A percentile compares a stretch with the other conserved stretches of the same genome.
These are phyloP conservation scores for Lichtheimia ramosa DNA, from an alignment of 371 early-diverging fungal genomes.

Conservation along the genomic window DNA sequence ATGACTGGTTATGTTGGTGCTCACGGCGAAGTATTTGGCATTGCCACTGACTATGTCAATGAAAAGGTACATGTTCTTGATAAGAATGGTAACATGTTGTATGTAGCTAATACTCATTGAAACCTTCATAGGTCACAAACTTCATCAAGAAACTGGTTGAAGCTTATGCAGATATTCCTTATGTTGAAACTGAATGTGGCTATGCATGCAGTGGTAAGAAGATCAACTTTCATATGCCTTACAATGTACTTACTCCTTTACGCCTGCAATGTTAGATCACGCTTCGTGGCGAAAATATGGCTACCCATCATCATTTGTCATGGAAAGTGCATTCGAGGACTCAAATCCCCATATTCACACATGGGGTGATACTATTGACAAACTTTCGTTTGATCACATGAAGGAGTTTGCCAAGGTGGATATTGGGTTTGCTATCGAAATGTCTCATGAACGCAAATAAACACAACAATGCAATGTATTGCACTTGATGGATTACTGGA, in stretches of 20 bases:
- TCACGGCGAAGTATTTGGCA: slow-evolving; percentile 71
- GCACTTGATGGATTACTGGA: too few species aligned
- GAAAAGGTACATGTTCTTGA: slow-evolving; percentile 23
- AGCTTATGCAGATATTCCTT: slow-evolving; percentile 55
- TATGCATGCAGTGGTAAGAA: slow-evolving; percentile 57
- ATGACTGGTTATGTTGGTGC: slow-evolving; percentile 82
- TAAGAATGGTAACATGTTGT: not conserved
- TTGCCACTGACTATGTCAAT: slow-evolving; percentile 86
- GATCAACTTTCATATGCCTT: not conserved
- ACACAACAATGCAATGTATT: too few species aligned
- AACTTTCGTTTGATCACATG: slow-evolving; percentile 85
- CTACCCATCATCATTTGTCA: slow-evolving; percentile 83
- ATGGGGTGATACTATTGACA: slow-evolving; percentile 65
- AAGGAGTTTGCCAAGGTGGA: slow-evolving; percentile 81
- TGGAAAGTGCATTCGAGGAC: slow-evolving; percentile 77
- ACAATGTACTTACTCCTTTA: too few species aligned
- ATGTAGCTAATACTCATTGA: too few species aligned
- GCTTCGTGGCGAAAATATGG: slow-evolving; percentile 89
- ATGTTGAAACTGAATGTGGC: slow-evolving; percentile 68
- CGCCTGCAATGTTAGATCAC: slow-evolving; percentile 64
- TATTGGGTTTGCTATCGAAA: slow-evolving; percentile 84
- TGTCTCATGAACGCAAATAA: slow-evolving; percentile 39
- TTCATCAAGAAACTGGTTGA: slow-evolving; percentile 59
- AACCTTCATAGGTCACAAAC: slow-evolving; percentile 46
- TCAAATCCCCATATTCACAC: slow-evolving; percentile 77